Percentiles rank a stretch among this genome's conserved stretches.
phyloP scores from a whole-genome alignment of 139 green algal genomes.

The Monoraphidium neglectum region DNA sequence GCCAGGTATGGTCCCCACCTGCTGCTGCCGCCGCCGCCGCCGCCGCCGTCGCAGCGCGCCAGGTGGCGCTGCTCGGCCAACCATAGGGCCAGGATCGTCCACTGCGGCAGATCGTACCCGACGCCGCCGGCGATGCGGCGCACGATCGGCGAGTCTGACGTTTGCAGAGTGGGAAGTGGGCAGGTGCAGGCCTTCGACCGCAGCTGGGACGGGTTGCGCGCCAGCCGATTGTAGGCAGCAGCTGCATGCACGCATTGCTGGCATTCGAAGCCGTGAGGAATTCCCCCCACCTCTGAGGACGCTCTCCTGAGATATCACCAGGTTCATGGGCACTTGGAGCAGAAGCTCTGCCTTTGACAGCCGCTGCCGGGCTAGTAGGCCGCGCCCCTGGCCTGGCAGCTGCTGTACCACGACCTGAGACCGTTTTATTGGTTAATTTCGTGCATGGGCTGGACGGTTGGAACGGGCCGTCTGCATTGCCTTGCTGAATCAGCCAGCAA shows the following conservation, averaged over 20 bases:
- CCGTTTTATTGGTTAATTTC: too few relatives aligned
- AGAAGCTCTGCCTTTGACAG: conserved; percentile 49
- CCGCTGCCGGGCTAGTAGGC: conserved; percentile 44
- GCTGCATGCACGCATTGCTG: background rate
- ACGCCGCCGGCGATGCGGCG: conserved; percentile 5
- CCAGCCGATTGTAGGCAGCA: too few relatives aligned
- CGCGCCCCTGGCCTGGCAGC: conserved; percentile 41
- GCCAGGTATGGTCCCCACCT: conserved; percentile 43
- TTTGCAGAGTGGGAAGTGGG: background rate
- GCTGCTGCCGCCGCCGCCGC: conserved; percentile 12
- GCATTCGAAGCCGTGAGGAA: background rate
- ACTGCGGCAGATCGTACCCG: conserved; percentile 44
- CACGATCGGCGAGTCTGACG: conserved; percentile 15
- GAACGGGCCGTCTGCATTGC: too few relatives aligned
- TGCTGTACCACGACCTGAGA: conserved; percentile 24
- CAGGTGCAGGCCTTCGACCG: too few relatives aligned
- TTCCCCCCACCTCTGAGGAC: conserved; percentile 27
- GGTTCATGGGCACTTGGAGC: conserved; percentile 48
- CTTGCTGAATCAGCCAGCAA: too few relatives aligned
- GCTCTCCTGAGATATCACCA: conserved; percentile 49
- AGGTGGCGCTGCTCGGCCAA: conserved; percentile 46
- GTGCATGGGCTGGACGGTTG: too few relatives aligned
- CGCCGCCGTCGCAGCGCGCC: background rate
- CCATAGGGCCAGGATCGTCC: conserved; percentile 67
- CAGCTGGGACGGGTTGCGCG: too few relatives aligned